Conservation (phyloP, 352 stramenopile species). For the Phytophthora lateralis region DNA sequence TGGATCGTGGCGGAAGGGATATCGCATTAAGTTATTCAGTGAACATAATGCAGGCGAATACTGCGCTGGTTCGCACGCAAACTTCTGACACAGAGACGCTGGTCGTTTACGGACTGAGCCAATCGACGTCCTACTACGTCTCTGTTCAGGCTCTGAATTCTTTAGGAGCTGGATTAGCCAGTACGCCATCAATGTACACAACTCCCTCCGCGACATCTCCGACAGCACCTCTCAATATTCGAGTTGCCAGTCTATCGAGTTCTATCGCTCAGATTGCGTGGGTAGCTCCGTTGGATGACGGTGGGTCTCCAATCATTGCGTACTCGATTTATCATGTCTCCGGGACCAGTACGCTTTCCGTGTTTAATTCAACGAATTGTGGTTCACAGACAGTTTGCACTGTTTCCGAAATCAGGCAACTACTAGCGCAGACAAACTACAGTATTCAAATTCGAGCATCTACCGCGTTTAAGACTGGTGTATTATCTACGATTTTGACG, state of each 20-base stretch:
- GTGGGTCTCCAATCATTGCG: slow-evolving; percentile 46
- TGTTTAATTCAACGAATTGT: neutral
- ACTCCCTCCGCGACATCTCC: slow-evolving; percentile 31
- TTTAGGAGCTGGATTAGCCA: slow-evolving; percentile 27
- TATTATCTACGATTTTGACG: slow-evolving; percentile 26
- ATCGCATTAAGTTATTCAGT: slow-evolving; percentile 40
- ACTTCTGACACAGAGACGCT: slow-evolving; percentile 5
- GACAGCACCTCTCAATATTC: slow-evolving; percentile 38
- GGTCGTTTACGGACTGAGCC: slow-evolving; percentile 47
- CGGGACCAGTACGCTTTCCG: neutral
- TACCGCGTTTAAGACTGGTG: slow-evolving; percentile 34
- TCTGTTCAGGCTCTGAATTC: slow-evolving; percentile 43
- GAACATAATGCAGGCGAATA: slow-evolving; percentile 22
- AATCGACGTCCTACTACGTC: slow-evolving; percentile 54
- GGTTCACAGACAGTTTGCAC: slow-evolving; percentile 37
- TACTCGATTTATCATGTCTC: slow-evolving; percentile 57
- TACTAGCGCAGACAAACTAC: slow-evolving; percentile 51
- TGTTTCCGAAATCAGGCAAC: slow-evolving; percentile 28
- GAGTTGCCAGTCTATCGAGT: slow-evolving; percentile 40
- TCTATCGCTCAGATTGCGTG: slow-evolving; percentile 52
- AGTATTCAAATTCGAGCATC: slow-evolving; percentile 45
- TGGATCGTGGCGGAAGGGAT: slow-evolving; percentile 40
- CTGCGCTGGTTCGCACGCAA: slow-evolving; percentile 7
- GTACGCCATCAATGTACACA: slow-evolving; percentile 29
- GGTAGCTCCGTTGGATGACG: slow-evolving; percentile 50